Conservation (phyloP, 1,139 yeast genomes). For the Candida tetrigidarum region DNA sequence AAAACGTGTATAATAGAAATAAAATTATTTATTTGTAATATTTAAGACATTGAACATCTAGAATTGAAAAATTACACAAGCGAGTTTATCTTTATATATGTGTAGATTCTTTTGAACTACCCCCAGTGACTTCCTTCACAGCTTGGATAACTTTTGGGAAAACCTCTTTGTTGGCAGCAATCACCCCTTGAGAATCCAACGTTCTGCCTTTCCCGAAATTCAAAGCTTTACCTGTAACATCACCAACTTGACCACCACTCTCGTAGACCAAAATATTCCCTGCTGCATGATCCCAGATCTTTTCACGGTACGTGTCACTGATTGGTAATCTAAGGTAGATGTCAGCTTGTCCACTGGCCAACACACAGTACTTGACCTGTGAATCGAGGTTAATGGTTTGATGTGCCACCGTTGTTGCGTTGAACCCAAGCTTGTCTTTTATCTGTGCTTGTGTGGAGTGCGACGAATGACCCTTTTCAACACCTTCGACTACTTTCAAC, state of each 20-base stretch:
- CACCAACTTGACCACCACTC: slow-evolving; percentile 92
- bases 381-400: slow-evolving; percentile 81
- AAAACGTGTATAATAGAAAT: too few relatives aligned
- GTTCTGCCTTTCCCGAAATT: slow-evolving; percentile 88
- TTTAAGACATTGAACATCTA: too few relatives aligned
- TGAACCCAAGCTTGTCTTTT: slow-evolving; percentile 59
- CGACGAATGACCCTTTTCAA: slow-evolving; percentile 95
- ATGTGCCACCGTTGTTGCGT: slow-evolving; percentile 43
- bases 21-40: too few relatives aligned
- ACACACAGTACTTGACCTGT: slow-evolving; percentile 92
- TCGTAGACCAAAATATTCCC: slow-evolving; percentile 87
- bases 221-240: slow-evolving; percentile 71
- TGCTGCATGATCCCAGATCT: slow-evolving; percentile 99
- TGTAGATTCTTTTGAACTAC: too few relatives aligned
- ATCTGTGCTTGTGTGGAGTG: slow-evolving; percentile 85
- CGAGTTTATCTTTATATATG: too few relatives aligned
- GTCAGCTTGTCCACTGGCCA: slow-evolving; percentile 92
- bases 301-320: slow-evolving; percentile 76
- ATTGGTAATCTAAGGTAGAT: slow-evolving; percentile 88
- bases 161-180: slow-evolving; percentile 75
- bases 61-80: too few relatives aligned
- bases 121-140: slow-evolving; percentile 40
- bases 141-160: slow-evolving; percentile 58
- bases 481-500: slow-evolving; percentile 88
- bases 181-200: slow-evolving; percentile 83